Evolutionary conservation across 129 eudicot species (phyloP).

Genomic region (Helichrysum umbraculigerum): DNA sequence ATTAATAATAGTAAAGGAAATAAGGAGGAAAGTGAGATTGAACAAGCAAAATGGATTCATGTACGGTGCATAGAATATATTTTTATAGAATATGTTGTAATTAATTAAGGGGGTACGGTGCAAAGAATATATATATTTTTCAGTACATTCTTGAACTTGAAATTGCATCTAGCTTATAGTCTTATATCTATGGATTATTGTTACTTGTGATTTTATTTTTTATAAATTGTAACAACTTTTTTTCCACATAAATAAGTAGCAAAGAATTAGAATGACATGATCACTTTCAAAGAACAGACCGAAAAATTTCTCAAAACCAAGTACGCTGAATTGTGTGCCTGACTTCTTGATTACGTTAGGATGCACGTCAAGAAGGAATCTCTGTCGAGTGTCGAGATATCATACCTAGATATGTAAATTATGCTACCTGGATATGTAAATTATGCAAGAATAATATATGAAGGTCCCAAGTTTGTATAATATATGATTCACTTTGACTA

Average conservation of each 20-base stretch:
- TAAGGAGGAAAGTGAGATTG: not conserved
- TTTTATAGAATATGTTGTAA: no score
- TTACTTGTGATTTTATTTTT: no score
- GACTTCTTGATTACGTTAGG: constrained; percentile 35
- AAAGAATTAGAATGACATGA: not conserved
- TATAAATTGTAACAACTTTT: not conserved
- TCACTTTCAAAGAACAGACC: not conserved
- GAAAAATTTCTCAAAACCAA: not conserved
- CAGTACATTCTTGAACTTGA: not conserved
- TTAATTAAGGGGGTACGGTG: not conserved
- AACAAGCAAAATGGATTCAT: no score
- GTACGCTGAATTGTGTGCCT: not conserved
- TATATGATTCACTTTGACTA: not conserved
- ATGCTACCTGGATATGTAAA: constrained; percentile 64
- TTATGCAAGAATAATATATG: not conserved
- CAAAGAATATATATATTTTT: not conserved
- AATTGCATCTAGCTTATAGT: not conserved
- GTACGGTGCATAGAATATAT: no score
- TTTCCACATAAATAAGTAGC: not conserved
- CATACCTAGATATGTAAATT: constrained; percentile 64
- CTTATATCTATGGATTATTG: no score
- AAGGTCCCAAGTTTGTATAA: not conserved
- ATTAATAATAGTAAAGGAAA: not conserved
- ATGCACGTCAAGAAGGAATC: constrained; percentile 81
- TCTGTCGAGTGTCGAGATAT: constrained; percentile 66